A percentile compares a stretch with the other conserved stretches of the same genome.
These are phyloP conservation scores for Solanum rostratum DNA, from an alignment of 257 asterid genomes.

Conservation along the genomic window DNA sequence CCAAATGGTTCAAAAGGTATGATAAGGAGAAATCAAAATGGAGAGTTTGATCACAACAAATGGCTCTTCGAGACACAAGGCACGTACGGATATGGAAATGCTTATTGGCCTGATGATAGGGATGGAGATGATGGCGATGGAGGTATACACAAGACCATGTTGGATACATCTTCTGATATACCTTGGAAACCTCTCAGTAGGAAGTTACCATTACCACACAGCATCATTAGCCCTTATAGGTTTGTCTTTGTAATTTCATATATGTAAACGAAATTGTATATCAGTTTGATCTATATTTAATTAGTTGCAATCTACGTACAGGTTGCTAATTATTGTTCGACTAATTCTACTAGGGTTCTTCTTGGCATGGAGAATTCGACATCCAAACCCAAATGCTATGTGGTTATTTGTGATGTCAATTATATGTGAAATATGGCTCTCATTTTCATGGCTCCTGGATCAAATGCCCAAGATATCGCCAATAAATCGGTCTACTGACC, in stretches of 20 bases:
- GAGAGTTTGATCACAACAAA: conserved; percentile 82
- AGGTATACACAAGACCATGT: conserved; percentile 22
- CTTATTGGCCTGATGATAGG: conserved; percentile 72
- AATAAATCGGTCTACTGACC: conserved; percentile 23
- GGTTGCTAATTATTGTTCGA: conserved; percentile 23
- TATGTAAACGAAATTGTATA: not conserved
- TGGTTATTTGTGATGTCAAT: conserved; percentile 31
- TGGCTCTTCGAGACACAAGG: conserved; percentile 85
- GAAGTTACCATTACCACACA: conserved; percentile 30
- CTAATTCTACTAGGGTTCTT: conserved; percentile 14
- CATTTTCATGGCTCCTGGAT: conserved; percentile 31
- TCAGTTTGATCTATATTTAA: not conserved
- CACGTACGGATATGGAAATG: conserved; percentile 76
- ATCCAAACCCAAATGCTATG: conserved; percentile 23
- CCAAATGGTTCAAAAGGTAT: conserved; percentile 47
- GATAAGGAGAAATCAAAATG: conserved; percentile 72
- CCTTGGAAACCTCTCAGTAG: conserved; percentile 91
- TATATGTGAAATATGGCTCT: conserved; percentile 28
- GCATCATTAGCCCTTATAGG: conserved; percentile 80
- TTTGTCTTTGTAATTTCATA: not conserved
- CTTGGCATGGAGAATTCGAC: conserved; percentile 21
- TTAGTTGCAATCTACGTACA: not conserved
- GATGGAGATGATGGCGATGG: conserved; percentile 42
- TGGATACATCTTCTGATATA: conserved; percentile 56
- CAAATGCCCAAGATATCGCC: conserved; percentile 24